Evolutionary conservation across 2,329 filamentous ascomycete genomes (phyloP), one percentile per base, ranked within the genome.

Genomic region (Plectosphaerella plurivora): DNA sequence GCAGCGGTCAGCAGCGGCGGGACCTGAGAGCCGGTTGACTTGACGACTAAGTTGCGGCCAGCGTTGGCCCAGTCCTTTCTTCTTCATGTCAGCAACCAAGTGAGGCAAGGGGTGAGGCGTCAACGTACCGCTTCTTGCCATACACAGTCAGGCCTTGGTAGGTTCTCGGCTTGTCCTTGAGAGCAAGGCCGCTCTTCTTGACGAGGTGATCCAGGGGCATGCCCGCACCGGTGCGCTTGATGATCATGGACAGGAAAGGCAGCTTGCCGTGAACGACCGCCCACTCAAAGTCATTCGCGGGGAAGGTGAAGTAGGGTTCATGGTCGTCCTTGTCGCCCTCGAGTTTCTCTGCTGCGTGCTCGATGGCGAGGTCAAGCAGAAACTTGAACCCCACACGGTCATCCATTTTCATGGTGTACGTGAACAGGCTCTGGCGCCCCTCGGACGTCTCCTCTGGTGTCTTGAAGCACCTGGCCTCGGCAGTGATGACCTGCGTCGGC

Each of bases 91-190:
- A 66, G 56, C 49, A 45, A 45, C 14, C 14, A 8, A 3, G 35
- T 52, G 22, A n/a, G 37, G 37, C 6, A 39, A 39, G 41, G 7
- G 11, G 7, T 20, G 41, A 12, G 10, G 16, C 22, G 4, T 12
- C 28, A 12, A 53, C 61, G 28, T 65, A 74, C 73, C 73, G 71
- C 63, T 92, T 92, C 66, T 83, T 84, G 3, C 89, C 89, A 57
- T 88, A 84, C 2, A 95, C 86, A 1, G 83, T 86, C 28, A 93
- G 68, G 0, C 90, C 90, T 66, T 89, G 87, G 63, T 95, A 95
- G 65, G 82, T 89, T 16, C 79, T 78, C 1, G 88, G 82, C 65
- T 86, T 88, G 57, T 81, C 73, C 50, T 81, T 75, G 47, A 85
- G 65, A 60, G 86, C 77, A 1, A 87, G 68, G 3, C 87, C 87